Conservation (phyloP, 2,329 filamentous ascomycete genomes). For the Fusarium oligoseptatum region DNA sequence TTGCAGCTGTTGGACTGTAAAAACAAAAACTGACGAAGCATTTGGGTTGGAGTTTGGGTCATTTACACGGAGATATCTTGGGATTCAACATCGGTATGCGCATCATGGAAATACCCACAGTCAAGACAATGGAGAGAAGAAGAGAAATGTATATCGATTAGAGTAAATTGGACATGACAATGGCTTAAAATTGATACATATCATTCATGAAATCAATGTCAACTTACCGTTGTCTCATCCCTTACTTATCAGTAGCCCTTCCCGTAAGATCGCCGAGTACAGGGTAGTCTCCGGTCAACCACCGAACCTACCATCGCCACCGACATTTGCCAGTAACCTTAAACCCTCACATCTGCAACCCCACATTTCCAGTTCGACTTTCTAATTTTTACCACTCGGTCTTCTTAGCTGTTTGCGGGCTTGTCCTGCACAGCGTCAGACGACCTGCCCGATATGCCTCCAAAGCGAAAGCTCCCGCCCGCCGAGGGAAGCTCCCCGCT, state of each 20-base stretch:
- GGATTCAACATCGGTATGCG: slow-evolving; percentile 31
- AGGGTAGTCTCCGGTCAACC: slow-evolving; percentile 39
- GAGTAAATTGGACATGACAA: not conserved
- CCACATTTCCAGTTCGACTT: not conserved
- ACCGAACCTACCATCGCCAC: slow-evolving; percentile 36
- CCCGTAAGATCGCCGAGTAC: slow-evolving; percentile 1
- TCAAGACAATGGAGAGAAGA: slow-evolving; percentile 17
- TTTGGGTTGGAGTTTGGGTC: slow-evolving; percentile 42
- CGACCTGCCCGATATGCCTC: slow-evolving; percentile 31
- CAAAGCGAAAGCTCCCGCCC: slow-evolving; percentile 42
- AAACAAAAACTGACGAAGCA: slow-evolving; percentile 2
- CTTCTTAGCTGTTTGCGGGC: slow-evolving; percentile 17
- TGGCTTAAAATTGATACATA: not conserved
- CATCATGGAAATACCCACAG: slow-evolving; percentile 43
- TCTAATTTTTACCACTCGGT: not conserved
- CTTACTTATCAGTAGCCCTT: not conserved
- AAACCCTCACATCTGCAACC: slow-evolving; percentile 9
- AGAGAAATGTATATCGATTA: not conserved
- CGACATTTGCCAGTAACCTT: slow-evolving; percentile 37
- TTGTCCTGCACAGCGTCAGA: slow-evolving; percentile 24
- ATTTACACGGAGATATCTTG: slow-evolving; percentile 30
- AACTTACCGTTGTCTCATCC: not conserved
- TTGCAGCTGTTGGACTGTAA: slow-evolving; percentile 50
- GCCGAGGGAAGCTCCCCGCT: slow-evolving; percentile 17
- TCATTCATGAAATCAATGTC: not conserved